Evolutionary conservation across 441 rosid genomes (phyloP).

Genomic region (Theobroma grandiflorum): DNA sequence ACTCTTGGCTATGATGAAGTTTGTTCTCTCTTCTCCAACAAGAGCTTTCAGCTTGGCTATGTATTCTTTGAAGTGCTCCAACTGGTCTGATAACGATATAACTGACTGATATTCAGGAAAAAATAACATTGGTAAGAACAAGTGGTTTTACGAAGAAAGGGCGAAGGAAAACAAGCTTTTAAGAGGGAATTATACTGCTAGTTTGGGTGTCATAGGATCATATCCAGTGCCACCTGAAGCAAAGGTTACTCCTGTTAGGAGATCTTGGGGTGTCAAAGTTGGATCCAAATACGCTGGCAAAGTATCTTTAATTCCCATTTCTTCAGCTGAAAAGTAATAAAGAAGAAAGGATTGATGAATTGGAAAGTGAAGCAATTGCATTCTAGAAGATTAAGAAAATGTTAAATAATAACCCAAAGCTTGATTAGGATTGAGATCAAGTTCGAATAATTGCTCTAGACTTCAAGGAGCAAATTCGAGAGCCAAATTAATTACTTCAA

Average conservation of each 20-base stretch:
- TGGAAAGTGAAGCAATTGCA: neutral
- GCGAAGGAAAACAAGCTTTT: neutral
- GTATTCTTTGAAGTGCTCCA: conserved; percentile 61
- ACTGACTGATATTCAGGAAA: conserved; percentile 53
- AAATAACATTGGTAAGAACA: neutral
- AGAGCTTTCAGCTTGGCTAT: conserved; percentile 45
- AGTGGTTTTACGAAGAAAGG: neutral
- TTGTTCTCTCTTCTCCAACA: conserved; percentile 55
- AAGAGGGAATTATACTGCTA: conserved; percentile 48
- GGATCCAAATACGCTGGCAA: conserved; percentile 82
- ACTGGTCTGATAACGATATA: conserved; percentile 59
- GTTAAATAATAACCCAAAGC: too few relatives aligned
- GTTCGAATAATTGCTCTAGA: too few relatives aligned
- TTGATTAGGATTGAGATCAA: too few relatives aligned
- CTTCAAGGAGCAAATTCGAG: too few relatives aligned
- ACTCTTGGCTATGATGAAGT: conserved; percentile 48
- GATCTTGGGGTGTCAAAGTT: conserved; percentile 55
- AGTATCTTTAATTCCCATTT: conserved; percentile 61
- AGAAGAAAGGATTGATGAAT: neutral
- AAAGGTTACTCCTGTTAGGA: conserved; percentile 80
- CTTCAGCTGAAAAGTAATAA: conserved; percentile 57
- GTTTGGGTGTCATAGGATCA: conserved; percentile 73
- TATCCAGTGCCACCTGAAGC: conserved; percentile 87
- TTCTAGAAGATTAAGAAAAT: too few relatives aligned
- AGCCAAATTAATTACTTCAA: too few relatives aligned